Percentiles rank a stretch among this genome's conserved stretches.
Conservation (phyloP, 257 asterid species). For the Voacanga thouarsii region DNA sequence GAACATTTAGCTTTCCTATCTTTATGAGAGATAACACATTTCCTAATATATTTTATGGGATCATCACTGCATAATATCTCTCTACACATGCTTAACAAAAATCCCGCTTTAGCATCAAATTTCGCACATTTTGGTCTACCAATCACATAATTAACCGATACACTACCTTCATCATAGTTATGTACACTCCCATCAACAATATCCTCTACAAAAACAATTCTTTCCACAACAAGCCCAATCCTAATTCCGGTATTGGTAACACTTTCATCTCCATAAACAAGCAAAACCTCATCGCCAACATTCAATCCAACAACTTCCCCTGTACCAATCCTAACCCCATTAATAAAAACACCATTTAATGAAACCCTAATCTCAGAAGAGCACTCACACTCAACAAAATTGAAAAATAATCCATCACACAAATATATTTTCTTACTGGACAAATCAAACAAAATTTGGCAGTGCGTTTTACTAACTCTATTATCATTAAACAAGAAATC, state of each 20-base stretch:
- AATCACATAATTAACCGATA: constrained; percentile 12
- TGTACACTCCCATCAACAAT: constrained; percentile 34
- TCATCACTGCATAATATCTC: constrained; percentile 63
- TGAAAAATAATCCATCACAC: constrained; percentile 54
- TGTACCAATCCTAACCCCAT: constrained; percentile 44
- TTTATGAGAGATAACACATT: constrained; percentile 26
- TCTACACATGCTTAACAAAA: constrained; percentile 58
- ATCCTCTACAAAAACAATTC: constrained; percentile 47
- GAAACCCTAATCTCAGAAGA: constrained; percentile 48
- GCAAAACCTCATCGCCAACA: constrained; percentile 67
- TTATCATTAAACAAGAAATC: constrained; percentile 53
- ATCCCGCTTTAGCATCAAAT: constrained; percentile 35
- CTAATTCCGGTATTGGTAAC: constrained; percentile 32
- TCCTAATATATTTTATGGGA: constrained; percentile 52
- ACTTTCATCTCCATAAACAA: constrained; percentile 43
- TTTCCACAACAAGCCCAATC: constrained; percentile 63
- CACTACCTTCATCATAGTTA: constrained; percentile 18
- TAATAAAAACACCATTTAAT: constrained; percentile 63
- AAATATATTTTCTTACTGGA: constrained; percentile 44
- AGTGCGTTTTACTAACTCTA: constrained; percentile 64
- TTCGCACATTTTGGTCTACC: constrained; percentile 21
- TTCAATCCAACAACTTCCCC: constrained; percentile 48
- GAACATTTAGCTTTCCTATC: constrained; percentile 19
- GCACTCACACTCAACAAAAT: constrained; percentile 26
- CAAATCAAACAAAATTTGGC: constrained; percentile 61